Base-by-base conservation (phyloP, 495 filamentous ascomycete species). In the Penicillium dipodomyicola region DNA sequence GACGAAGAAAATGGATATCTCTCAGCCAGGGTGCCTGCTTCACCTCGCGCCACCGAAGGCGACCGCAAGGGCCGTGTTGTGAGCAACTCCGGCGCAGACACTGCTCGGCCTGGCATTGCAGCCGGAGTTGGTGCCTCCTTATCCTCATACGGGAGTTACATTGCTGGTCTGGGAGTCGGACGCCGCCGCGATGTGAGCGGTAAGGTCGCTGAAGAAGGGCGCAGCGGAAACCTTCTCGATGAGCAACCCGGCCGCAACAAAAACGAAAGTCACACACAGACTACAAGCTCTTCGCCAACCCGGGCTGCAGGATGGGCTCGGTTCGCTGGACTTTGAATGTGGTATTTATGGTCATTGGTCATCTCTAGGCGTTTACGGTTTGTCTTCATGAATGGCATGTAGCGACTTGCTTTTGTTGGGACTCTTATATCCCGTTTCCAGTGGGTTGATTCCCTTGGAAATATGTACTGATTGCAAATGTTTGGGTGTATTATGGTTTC, bases 121-220 rank as follows among this genome's bases (percentile, higher is more conserved):
- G 53, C 54, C 12, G 62, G 66, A n/a, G 65, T 60, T 22, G 65
- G 63, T 23, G 64, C 58, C 1, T 65, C 72, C 1, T 40, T 65
- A 76, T 58, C 71, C 74, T 67, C 84, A 72, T 62, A 86, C 74
- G 68, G 87, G 33, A 73, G 87, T 64, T 87, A 83, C 57, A 81
- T 84, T 23, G 69, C 81, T 14, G 80, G 77, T 17, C 63, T 76
- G 54, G 74, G 68, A 54, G 76, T 68, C 64, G 76, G 69, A 56
- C 73, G 71, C 61, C 69, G 75, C 61, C 77, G 91, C 49, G 85
- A 90, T 62, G 90, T 93, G 10, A 94, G 90, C 63, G 92, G 91
- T 3, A 90, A 90, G 71, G 74, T 90, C 45, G 92, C 86, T 2
- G 92, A 96, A 72, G 92, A 96, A 71, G 92, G 92, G 1, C 76